Base-by-base conservation (phyloP, 352 stramenopile species). In the Pythium plurisporium region DNA sequence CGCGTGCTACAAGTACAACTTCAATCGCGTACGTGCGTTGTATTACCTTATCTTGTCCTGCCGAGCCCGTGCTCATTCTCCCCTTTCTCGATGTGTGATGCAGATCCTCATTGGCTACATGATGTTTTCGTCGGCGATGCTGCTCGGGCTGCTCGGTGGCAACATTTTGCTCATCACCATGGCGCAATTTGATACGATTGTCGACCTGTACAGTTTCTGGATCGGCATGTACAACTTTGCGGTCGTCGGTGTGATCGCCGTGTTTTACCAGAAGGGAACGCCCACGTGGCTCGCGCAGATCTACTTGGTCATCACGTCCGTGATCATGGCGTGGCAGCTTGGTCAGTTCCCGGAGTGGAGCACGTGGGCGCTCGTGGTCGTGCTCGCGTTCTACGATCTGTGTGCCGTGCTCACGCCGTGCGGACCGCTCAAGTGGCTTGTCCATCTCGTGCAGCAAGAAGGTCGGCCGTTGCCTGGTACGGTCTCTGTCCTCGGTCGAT, bases 321-420 rank as follows among this genome's bases (percentile, higher is more conserved):
- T 99, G 2, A 98, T 99, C 68, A 96, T 99, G 80, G 96, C 96
- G 22, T 99, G 96, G 95, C 94, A 99, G 51, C 71, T 99, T 14
- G 91, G 89, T 2, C 91, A 98, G 70, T 98, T 99, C 53, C 95
- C 96, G 30, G 91, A 98, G 60, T 97, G 87, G 88, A 97, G 80
- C 45, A 95, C 86, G 14, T 97, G 89, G 90, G 86, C 86, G 0
- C 66, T 97, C 4, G 78, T 97, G 17, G 82, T 98, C 12, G 95
- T 98, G 46, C 79, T 99, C 33, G 97, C 96, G 1, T 88, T 99
- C 33, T 99, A 99, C 73, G 97, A 99, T 76, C 71, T 99, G n/a
- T 99, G 95, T 63, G 97, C 97, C 3, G 97, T 99, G 8, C 71
- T 99, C n/a, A 98, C 96, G n/a, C 97, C 97, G 0, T 99, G 95